A percentile compares a stretch with the other conserved stretches of the same genome.
These are phyloP conservation scores for Cyberlindnera amylophila DNA, from an alignment of 805 yeast genomes.

Conservation along the genomic window DNA sequence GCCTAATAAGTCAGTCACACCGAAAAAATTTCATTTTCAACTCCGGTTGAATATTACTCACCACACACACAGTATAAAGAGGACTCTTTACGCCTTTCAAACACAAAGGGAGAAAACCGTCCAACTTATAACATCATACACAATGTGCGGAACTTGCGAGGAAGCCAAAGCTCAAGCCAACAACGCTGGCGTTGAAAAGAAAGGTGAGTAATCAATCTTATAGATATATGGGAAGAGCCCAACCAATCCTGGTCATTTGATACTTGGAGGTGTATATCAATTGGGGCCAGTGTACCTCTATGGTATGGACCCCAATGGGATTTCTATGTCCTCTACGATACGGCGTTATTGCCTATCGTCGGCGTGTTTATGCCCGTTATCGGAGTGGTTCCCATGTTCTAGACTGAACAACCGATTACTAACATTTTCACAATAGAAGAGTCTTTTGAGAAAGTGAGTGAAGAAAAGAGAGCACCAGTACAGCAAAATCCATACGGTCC, in stretches of 20 bases:
- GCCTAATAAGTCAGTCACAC: slow-evolving; percentile 5
- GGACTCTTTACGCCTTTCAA: too few species aligned
- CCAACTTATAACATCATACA: slow-evolving; percentile 1
- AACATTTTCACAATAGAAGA: slow-evolving; percentile 12
- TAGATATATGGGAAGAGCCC: not conserved
- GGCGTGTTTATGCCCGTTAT: not conserved
- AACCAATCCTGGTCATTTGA: not conserved
- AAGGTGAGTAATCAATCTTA: slow-evolving; percentile 5
- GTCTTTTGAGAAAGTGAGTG: slow-evolving; percentile 42
- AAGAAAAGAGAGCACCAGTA: slow-evolving; percentile 35
- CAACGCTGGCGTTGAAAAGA: slow-evolving; percentile 16
- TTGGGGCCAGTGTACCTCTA: too few species aligned
- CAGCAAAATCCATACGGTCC: slow-evolving; percentile 86
- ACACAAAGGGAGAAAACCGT: too few species aligned
- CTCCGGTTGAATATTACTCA: slow-evolving; percentile 13
- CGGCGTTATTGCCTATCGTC: not conserved
- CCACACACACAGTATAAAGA: not conserved
- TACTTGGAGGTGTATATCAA: too few species aligned
- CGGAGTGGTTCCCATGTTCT: not conserved
- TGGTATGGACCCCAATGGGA: not conserved
- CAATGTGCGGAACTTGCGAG: slow-evolving; percentile 28
- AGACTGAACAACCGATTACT: slow-evolving; percentile 2
- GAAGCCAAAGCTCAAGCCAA: slow-evolving; percentile 26
- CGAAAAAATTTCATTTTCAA: slow-evolving; percentile 12
- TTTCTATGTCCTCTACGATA: not conserved